Base-by-base conservation (phyloP, 2,329 filamentous ascomycete species). In the Amauroascus niger region DNA sequence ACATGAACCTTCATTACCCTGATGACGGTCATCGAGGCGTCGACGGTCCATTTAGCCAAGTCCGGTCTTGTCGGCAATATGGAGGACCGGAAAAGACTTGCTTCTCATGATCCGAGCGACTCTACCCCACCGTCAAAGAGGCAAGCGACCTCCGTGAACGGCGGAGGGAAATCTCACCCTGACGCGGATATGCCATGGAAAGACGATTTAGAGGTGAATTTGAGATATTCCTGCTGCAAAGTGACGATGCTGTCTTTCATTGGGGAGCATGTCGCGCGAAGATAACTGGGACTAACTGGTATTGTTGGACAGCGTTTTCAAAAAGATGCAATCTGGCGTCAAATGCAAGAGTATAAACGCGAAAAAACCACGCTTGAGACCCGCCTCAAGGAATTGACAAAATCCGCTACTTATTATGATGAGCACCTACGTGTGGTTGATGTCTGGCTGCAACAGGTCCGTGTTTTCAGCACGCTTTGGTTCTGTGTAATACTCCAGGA, bases 1-100 rank as follows among this genome's bases (percentile, higher is more conserved):
- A 30, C 37, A 46, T 46, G 49, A 30, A 26, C 49, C 35, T 44
- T 20, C 41, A 49, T 52, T 58, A 48, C 84, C 50, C 86, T 88
- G 80, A 94, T 94, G 88, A 84, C 84, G 84, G 81, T 87, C 80
- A 83, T 87, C 76, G 85, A 87, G 75, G 79, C 81, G 63, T 78
- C 79, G 70, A 80, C 82, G 73, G 78, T 84, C 72, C 79, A 84
- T 78, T 81, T 83, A 80, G 82, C 86, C 78, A 85, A 88, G 76
- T 72, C 79, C 71, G 83, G 83, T 79, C 79, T 87, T 75, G 78
- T 83, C 77, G 77, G 83, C 63, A 95, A 93, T 81, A 98, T 97
- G 91, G 93, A 98, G 80, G 93, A 97, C 78, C 88, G 93, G 81
- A 98, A 98, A 81, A 84, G 93, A 81, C 86, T 89, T 68, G 87